These are phyloP conservation scores for Cryptosporidium sp. DNA, from an alignment of 169 alveolate genomes.

Conservation along the genomic window DNA sequence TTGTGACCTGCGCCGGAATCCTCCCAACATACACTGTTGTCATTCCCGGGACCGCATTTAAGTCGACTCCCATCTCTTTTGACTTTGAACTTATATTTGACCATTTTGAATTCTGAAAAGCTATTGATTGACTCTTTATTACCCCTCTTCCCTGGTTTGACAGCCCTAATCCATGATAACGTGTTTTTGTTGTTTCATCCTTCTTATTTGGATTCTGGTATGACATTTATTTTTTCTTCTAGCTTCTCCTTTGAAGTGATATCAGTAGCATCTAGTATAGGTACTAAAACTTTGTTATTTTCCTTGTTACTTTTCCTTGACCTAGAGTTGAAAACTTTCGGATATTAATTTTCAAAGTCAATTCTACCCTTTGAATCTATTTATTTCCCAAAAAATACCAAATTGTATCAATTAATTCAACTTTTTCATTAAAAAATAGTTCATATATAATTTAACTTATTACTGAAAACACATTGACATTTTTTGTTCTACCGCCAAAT, in stretches of 20 bases:
- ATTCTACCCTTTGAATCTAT: neutral
- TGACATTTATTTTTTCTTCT: neutral
- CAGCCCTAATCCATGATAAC: slow-evolving; percentile 49
- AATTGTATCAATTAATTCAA: neutral
- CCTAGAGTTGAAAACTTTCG: neutral
- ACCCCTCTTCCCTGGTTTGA: slow-evolving; percentile 63
- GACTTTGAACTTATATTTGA: slow-evolving; percentile 40
- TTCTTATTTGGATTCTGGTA: slow-evolving; percentile 28
- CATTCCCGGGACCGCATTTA: slow-evolving; percentile 43
- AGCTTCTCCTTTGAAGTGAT: neutral
- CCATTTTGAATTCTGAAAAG: slow-evolving; percentile 73
- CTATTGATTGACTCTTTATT: slow-evolving; percentile 55
- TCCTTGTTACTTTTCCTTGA: neutral
- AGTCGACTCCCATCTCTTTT: slow-evolving; percentile 3
- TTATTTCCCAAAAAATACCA: neutral
- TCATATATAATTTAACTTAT: neutral
- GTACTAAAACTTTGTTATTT: no score
- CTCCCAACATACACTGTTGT: slow-evolving; percentile 67
- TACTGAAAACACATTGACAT: neutral
- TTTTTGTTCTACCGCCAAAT: neutral
- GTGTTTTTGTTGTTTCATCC: slow-evolving; percentile 23
- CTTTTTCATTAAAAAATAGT: neutral
- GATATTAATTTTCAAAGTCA: neutral
- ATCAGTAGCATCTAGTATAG: neutral
- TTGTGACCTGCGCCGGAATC: slow-evolving; percentile 32